A percentile compares a stretch with the other conserved stretches of the same genome.
Evolutionary conservation across 2,329 filamentous ascomycete genomes (phyloP).

Genomic region (Scopulariopsis brevicaulis): DNA sequence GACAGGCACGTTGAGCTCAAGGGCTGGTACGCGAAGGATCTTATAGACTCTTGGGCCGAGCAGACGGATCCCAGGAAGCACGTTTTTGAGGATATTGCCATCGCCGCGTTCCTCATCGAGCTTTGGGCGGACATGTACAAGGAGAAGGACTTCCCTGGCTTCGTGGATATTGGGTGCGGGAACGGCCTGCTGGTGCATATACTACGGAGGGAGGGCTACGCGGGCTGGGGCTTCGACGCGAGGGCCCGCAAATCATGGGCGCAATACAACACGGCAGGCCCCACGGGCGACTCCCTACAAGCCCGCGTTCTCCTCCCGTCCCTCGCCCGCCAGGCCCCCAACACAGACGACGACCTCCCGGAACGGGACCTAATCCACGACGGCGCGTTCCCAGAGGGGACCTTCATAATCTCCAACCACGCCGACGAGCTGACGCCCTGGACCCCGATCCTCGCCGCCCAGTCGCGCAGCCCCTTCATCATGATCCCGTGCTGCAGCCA

Average conservation of each 20-base stretch:
- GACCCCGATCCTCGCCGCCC: constrained; percentile 78
- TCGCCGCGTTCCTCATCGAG: constrained; percentile 87
- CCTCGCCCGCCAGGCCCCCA: constrained; percentile 17
- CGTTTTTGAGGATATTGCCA: constrained; percentile 87
- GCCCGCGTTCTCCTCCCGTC: constrained; percentile 37
- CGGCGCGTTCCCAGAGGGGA: constrained; percentile 60
- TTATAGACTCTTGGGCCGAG: constrained; percentile 76
- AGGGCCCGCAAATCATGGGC: constrained; percentile 76
- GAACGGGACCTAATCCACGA: constrained; percentile 24
- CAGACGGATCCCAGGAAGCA: constrained; percentile 81
- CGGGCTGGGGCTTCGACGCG: constrained; percentile 86
- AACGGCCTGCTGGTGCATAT: constrained; percentile 86
- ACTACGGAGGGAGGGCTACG: constrained; percentile 68
- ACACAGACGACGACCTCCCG: constrained; percentile 8
- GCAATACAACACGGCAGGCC: constrained; percentile 40
- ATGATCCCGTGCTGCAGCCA: constrained; percentile 95
- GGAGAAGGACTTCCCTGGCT: constrained; percentile 60
- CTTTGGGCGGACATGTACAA: constrained; percentile 79
- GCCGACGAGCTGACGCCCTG: constrained; percentile 92
- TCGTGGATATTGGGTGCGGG: constrained; percentile 92
- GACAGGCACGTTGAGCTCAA: constrained; percentile 76
- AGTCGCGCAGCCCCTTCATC: constrained; percentile 72
- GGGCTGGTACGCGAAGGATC: constrained; percentile 56
- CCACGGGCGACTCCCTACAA: constrained; percentile 19
- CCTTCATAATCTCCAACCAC: constrained; percentile 95